phyloP scores from a whole-genome alignment of 2,329 filamentous ascomycete species.

The Aschersonia sp. region DNA sequence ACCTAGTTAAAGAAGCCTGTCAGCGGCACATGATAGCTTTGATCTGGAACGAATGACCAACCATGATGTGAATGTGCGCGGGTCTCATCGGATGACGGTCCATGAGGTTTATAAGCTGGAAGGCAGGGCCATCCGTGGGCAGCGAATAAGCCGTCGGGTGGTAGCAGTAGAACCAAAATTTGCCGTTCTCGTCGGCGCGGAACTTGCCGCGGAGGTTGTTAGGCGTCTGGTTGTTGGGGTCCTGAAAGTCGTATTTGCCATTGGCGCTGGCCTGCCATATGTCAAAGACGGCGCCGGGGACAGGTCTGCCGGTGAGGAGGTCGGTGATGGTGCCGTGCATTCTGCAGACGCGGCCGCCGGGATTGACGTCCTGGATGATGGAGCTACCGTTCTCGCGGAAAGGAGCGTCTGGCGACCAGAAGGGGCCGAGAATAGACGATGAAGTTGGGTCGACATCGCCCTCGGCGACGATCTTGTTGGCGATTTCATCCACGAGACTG shows the following conservation, averaged over 20 bases:
- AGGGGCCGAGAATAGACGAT: constrained; percentile 61
- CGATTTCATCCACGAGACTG: constrained; percentile 46
- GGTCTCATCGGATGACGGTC: constrained; percentile 33
- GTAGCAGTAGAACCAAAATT: constrained; percentile 62
- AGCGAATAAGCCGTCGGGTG: constrained; percentile 61
- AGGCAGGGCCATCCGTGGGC: constrained; percentile 43
- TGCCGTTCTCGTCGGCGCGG: constrained; percentile 52
- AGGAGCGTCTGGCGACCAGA: constrained; percentile 63
- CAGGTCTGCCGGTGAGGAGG: constrained; percentile 49
- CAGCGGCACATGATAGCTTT: background rate
- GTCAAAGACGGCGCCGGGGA: constrained; percentile 56
- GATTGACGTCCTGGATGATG: constrained; percentile 48
- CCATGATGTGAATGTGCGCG: constrained; percentile 37
- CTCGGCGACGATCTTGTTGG: constrained; percentile 48
- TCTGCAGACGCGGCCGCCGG: constrained; percentile 43
- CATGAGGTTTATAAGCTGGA: constrained; percentile 27
- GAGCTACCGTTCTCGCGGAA: constrained; percentile 52
- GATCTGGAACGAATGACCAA: constrained; percentile 7
- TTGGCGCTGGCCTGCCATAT: constrained; percentile 68
- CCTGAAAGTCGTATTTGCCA: constrained; percentile 65
- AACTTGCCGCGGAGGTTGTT: constrained; percentile 71
- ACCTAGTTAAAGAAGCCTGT: constrained; percentile 13
- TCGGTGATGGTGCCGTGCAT: constrained; percentile 59
- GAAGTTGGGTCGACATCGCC: constrained; percentile 52
- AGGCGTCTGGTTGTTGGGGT: constrained; percentile 53